Base-by-base conservation (phyloP, 495 filamentous ascomycete genomes). In the Rostrohypoxylon terebratum region DNA sequence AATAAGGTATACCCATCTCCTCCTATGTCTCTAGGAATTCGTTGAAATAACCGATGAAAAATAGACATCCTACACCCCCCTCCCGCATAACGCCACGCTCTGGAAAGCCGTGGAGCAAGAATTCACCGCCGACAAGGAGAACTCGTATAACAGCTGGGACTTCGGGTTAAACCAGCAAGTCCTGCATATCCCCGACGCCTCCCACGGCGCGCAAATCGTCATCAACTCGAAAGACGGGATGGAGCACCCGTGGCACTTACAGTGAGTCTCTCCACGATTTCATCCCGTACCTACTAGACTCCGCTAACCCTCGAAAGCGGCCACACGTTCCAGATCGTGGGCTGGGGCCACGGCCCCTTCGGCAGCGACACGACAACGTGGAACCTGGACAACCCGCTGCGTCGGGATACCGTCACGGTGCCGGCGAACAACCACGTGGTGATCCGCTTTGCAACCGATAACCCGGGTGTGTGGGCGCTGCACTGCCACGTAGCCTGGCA, bases 171-270 rank as follows among this genome's bases (percentile, higher is more conserved):
- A 65, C 65, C 77, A 79, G 36, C 77, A 79, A 44, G 77, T 79
- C 13, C 64, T 79, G 14, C 77, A 76, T 25, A 72, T 87, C 28
- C 87, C 92, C 42, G 84, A 88, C 55, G 89, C 88, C n/a, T 82
- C 86, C 67, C 84, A 87, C 64, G 90, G 91, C 38, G 91, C 92
- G 53, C 83, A 82, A 33, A 75, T 94, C 20, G 81, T 93, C 31
- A 88, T 93, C 34, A 89, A 92, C 66, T 83, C 91, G 68, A 79
- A 87, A 69, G 93, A 94, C 77, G 84, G 83, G 23, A 79, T 79
- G 77, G 75, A 79, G 51, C 77, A 79, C 51, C 77, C 77, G n/a
- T 79, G 75, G 73, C 77, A 79, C 38, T 63, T 79, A 54, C 77
- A 79, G 77, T 79, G 13, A 73, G 75, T 64, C 20, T 8, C n/a